Evolutionary conservation across 1,284 basidiomycete genomes (phyloP).

Genomic region (Trichosporon sp.): DNA sequence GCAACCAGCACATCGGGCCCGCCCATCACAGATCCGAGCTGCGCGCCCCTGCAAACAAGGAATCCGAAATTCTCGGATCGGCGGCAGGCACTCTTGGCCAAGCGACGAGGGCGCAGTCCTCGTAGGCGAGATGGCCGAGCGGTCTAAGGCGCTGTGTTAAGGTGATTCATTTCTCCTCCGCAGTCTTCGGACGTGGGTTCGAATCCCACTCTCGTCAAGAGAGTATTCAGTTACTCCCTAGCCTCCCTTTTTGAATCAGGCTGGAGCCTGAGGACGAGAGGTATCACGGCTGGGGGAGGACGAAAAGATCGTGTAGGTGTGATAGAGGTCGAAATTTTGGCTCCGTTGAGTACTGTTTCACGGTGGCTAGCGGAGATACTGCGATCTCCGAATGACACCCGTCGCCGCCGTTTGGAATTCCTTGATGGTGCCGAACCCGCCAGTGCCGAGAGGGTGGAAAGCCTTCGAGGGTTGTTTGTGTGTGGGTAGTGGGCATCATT

Average conservation of each 20-base stretch:
- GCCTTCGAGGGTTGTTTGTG: not conserved
- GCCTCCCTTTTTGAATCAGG: slow-evolving; percentile 1
- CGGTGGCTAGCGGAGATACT: not conserved
- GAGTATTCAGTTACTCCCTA: slow-evolving; percentile 13
- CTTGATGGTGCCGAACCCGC: not conserved
- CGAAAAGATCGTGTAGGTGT: slow-evolving; percentile 32
- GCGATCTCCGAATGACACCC: not conserved
- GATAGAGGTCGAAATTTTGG: not conserved
- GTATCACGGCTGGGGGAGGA: no score
- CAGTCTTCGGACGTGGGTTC: slow-evolving; percentile 14
- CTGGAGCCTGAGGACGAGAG: no score
- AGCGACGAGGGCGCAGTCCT: not conserved
- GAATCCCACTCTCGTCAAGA: slow-evolving; percentile 15
- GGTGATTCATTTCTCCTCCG: slow-evolving; percentile 21
- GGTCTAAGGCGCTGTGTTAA: slow-evolving; percentile 38
- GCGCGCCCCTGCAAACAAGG: no score
- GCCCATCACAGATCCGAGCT: no score
- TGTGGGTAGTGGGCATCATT: no score
- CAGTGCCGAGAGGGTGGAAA: not conserved
- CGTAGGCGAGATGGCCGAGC: slow-evolving; percentile 33
- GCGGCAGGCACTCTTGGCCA: not conserved
- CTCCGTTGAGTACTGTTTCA: not conserved
- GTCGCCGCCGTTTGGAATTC: not conserved
- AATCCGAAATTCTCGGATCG: not conserved
- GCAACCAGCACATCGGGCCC: no score